A percentile compares a stretch with the other conserved stretches of the same genome.
These are phyloP conservation scores for Erythrophleum ivorense DNA, from an alignment of 331 rosid species.

Conservation along the genomic window DNA sequence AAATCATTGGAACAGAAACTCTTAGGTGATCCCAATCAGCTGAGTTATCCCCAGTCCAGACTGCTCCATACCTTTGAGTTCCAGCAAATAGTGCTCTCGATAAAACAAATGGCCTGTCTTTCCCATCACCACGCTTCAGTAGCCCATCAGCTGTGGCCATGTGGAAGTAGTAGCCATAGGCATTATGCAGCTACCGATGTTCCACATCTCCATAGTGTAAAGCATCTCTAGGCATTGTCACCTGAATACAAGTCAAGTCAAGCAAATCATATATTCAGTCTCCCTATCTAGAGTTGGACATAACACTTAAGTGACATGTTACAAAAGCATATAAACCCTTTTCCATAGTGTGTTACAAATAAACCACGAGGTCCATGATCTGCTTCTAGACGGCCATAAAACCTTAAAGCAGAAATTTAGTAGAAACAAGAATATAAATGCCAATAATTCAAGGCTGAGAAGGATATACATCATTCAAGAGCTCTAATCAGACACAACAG, in stretches of 20 bases:
- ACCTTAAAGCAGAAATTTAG: neutral
- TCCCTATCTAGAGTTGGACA: slow-evolving; percentile 15
- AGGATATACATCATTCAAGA: neutral
- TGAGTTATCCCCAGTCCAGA: slow-evolving; percentile 98
- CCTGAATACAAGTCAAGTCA: slow-evolving; percentile 50
- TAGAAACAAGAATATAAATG: neutral
- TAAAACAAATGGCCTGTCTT: slow-evolving; percentile 90
- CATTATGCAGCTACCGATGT: slow-evolving; percentile 92
- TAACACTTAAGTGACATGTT: neutral
- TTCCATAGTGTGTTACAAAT: neutral
- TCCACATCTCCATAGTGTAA: slow-evolving; percentile 78
- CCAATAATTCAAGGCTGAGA: neutral
- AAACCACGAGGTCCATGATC: neutral
- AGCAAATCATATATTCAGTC: slow-evolving; percentile 31
- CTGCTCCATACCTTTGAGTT: slow-evolving; percentile 84
- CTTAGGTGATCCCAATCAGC: slow-evolving; percentile 98
- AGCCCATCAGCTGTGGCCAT: slow-evolving; percentile 92
- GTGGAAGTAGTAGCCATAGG: slow-evolving; percentile 93
- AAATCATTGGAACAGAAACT: slow-evolving; percentile 91
- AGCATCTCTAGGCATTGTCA: slow-evolving; percentile 97
- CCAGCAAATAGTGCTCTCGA: slow-evolving; percentile 94
- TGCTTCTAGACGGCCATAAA: slow-evolving; percentile 9
- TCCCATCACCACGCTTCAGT: slow-evolving; percentile 83
- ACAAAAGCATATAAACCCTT: neutral
- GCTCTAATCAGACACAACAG: neutral